Base-by-base conservation (phyloP, 1,139 yeast genomes). In the Groenewaldozyma auringiensis region DNA sequence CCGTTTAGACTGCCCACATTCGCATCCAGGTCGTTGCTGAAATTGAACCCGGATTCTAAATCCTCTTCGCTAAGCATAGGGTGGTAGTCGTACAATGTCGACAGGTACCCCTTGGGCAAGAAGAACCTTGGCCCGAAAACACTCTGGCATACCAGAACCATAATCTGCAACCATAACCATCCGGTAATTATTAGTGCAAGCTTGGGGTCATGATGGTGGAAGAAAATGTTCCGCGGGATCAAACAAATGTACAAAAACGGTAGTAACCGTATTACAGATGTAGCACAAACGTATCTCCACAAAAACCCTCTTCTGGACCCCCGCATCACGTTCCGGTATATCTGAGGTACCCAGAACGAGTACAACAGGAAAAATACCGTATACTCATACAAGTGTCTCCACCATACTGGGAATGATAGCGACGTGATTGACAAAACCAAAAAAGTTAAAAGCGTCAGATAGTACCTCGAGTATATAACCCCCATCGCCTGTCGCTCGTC, bases 271-370 rank as follows among this genome's bases (percentile, higher is more conserved):
- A 84, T 64, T 1, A 76, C 38, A 0, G 88, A 76, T 0, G 84
- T 78, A 0, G 88, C 85, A 14, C 81, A 29, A 17, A 88, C 73
- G 57, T 83, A 92, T 48, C 75, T 75, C 86, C 88, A 82, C 37
- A 70, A 65, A 54, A 84, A 79, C 3, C 88, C 76, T 35, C 70
- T 68, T 46, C 82, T 68, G 20, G 85, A 71, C 21, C 92, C 92
- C 47, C 86, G 74, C 18, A 83, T 65, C 3, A 84, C 80, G 59
- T 87, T 86, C 55, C 96, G 72, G 50, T 80, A 77, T 43, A 87
- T 82, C 62, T 89, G 98, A 0, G 96, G 96, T n/a, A 83, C 55
- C 96, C 96, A 89, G 54, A 77, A 79, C 0, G 95, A 84, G 60
- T 80, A 84, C 29, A 82, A 59, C 1, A 71, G 47, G 2, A 79